Percentiles rank a stretch among this genome's conserved stretches.
Evolutionary conservation across 352 stramenopile species (phyloP).

Genomic region (Globisporangium uncinulatum): DNA sequence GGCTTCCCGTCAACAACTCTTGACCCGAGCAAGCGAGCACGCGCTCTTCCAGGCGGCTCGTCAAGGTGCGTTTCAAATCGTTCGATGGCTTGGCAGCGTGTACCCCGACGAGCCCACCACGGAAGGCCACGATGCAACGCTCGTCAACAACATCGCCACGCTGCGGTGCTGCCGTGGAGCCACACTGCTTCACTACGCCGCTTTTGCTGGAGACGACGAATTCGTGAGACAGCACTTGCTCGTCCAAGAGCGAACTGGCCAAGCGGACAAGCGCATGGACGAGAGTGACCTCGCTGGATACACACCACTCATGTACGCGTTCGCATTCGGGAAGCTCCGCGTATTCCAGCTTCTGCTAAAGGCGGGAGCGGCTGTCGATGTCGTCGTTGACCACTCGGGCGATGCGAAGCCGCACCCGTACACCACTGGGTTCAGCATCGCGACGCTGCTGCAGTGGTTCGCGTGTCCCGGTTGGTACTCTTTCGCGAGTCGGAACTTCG

Average conservation of each 20-base stretch:
- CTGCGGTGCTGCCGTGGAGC: conserved; percentile 23
- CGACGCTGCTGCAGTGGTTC: conserved; percentile 40
- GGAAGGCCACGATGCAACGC: background rate
- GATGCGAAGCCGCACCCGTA: conserved; percentile 45
- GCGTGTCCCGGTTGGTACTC: conserved; percentile 58
- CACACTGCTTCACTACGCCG: conserved; percentile 44
- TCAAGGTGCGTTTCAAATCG: conserved; percentile 31
- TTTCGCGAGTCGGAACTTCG: conserved; percentile 20
- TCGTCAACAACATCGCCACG: background rate
- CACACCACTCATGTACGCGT: conserved; percentile 46
- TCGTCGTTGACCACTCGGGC: conserved; percentile 36
- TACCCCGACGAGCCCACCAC: conserved; percentile 13
- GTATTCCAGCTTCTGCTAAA: conserved; percentile 24
- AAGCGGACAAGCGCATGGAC: conserved; percentile 21
- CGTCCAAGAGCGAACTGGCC: background rate
- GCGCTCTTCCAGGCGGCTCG: conserved; percentile 43
- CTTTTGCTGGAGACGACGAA: conserved; percentile 34
- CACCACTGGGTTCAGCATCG: conserved; percentile 38
- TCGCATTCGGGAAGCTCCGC: conserved; percentile 37
- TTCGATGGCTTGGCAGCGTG: conserved; percentile 44
- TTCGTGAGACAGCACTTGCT: conserved; percentile 13
- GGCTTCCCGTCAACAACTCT: conserved; percentile 18
- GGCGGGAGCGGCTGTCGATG: conserved; percentile 24
- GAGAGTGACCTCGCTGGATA: conserved; percentile 33
- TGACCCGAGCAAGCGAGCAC: conserved; percentile 24